phyloP scores from a whole-genome alignment of 2,329 filamentous ascomycete species.

The Fusarium neocosmosporiellum region DNA sequence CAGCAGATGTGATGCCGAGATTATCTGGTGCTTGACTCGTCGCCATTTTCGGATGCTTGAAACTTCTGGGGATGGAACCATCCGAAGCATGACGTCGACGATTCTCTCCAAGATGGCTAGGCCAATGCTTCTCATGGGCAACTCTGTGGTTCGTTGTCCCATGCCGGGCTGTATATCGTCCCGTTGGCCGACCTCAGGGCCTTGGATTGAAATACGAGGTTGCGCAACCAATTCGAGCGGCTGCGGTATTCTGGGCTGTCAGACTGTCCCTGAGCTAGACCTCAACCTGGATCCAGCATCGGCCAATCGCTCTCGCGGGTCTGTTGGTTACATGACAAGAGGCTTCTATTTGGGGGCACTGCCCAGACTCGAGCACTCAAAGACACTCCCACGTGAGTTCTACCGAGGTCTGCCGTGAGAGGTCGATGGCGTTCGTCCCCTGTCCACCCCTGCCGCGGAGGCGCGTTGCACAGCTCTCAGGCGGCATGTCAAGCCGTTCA shows the following conservation, averaged over 20 bases:
- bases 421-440: conserved; percentile 39
- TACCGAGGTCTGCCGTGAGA: conserved; percentile 35
- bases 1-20: background rate
- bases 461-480: conserved; percentile 22
- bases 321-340: background rate
- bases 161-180: conserved; percentile 7
- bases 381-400: conserved; percentile 34
- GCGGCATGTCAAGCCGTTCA: conserved; percentile 9
- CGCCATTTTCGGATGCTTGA: background rate
- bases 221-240: conserved; percentile 13
- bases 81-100: conserved; percentile 14
- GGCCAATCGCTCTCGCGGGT: conserved; percentile 22
- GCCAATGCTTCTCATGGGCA: conserved; percentile 11
- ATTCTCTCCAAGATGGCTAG: conserved; percentile 1
- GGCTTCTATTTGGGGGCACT: conserved; percentile 31
- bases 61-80: background rate
- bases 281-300: background rate
- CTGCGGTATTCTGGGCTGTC: conserved; percentile 8
- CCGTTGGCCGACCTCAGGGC: background rate
- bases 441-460: conserved; percentile 23
- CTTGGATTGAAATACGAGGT: conserved; percentile 30
- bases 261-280: conserved; percentile 1
- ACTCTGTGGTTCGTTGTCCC: conserved; percentile 1
- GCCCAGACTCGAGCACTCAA: conserved; percentile 21
- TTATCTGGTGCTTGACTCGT: background rate